Percentiles rank a stretch among this genome's conserved stretches.
phyloP scores from a whole-genome alignment of 2,329 filamentous ascomycete genomes.

The Microdochium trichocladiopsis region DNA sequence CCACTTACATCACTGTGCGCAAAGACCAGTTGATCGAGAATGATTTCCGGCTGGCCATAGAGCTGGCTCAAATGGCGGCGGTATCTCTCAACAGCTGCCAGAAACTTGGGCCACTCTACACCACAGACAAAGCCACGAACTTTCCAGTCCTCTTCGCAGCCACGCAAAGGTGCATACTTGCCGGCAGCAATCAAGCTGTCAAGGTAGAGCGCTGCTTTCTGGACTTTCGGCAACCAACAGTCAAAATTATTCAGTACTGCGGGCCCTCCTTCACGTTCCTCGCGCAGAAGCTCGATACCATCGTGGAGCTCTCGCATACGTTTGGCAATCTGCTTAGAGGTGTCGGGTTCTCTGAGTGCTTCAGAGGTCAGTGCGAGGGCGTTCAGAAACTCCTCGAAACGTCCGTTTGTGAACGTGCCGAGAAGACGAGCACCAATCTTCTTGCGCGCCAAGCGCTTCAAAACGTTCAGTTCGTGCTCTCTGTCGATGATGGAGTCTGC shows the following conservation, averaged over 20 bases:
- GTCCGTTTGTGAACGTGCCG: conserved; percentile 88
- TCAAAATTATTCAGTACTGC: conserved; percentile 93
- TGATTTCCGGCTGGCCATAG: conserved; percentile 59
- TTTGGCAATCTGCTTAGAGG: conserved; percentile 89
- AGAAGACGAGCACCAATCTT: conserved; percentile 87
- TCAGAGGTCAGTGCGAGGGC: conserved; percentile 70
- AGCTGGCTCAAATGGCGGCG: conserved; percentile 63
- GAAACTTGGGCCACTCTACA: conserved; percentile 74
- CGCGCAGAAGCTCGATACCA: conserved; percentile 76
- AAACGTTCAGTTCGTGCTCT: conserved; percentile 79
- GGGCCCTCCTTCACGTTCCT: conserved; percentile 72
- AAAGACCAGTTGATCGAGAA: conserved; percentile 77
- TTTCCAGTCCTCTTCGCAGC: conserved; percentile 50
- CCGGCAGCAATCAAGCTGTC: conserved; percentile 51
- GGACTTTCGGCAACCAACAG: conserved; percentile 69
- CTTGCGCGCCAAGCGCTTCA: conserved; percentile 80
- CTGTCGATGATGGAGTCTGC: conserved; percentile 94
- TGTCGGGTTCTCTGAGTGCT: conserved; percentile 74
- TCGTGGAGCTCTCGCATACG: conserved; percentile 95
- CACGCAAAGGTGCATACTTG: conserved; percentile 17
- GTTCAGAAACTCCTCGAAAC: conserved; percentile 92
- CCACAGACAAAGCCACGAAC: conserved; percentile 72
- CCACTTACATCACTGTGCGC: conserved; percentile 88
- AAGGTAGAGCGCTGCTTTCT: conserved; percentile 48
- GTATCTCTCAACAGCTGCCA: conserved; percentile 68